Evolutionary conservation across 257 asterid species (phyloP).

Genomic region (Nicotiana otophora): DNA sequence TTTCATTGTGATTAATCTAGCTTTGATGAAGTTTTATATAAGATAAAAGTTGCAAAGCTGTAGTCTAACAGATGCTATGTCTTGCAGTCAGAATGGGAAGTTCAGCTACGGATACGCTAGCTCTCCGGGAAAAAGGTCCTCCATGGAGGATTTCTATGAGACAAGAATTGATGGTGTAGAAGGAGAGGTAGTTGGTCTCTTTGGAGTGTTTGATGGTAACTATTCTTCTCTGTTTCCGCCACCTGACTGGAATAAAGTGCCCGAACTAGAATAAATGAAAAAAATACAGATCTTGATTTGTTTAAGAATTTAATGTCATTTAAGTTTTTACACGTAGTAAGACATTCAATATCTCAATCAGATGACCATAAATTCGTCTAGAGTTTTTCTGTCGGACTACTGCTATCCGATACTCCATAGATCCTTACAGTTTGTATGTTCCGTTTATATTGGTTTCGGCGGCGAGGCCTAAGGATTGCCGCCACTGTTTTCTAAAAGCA

Average conservation of each 20-base stretch:
- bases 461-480: neutral
- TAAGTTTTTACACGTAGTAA: neutral
- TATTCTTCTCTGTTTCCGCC: conserved; percentile 15
- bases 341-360: neutral
- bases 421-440: neutral
- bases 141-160: conserved; percentile 98
- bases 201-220: conserved; percentile 94
- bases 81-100: conserved; percentile 79
- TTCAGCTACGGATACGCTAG: conserved; percentile 98
- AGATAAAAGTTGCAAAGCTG: neutral
- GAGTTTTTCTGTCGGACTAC: neutral
- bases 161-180: conserved; percentile 97
- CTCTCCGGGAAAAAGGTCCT: conserved; percentile 91
- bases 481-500: neutral
- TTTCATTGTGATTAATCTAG: conserved; percentile 6
- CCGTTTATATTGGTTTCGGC: neutral
- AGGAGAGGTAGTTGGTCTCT: conserved; percentile 94
- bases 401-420: neutral
- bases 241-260: neutral
- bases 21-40: neutral
- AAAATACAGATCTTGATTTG: neutral
- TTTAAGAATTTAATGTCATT: neutral
- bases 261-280: neutral
- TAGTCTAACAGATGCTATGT: conserved; percentile 14
- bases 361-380: neutral